phyloP scores from a whole-genome alignment of 176 grass and related monocot genomes.

The Thinopyrum elongatum region DNA sequence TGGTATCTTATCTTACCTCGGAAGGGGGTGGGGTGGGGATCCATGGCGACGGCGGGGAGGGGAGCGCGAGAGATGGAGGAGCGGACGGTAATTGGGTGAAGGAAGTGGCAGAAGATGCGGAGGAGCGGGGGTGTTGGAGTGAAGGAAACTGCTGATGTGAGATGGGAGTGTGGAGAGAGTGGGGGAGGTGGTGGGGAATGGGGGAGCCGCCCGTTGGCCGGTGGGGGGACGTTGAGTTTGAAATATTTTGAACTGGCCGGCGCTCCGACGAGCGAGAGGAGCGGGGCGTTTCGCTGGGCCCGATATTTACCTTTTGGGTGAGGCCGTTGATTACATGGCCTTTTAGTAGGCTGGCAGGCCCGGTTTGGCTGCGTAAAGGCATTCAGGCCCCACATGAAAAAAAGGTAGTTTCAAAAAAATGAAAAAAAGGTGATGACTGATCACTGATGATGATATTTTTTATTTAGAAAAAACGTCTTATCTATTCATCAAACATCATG shows the following conservation, averaged over 20 bases:
- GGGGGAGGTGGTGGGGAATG: not conserved
- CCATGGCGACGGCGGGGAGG: slow-evolving; percentile 15
- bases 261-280: not conserved
- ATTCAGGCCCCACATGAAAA: not conserved
- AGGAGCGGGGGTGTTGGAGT: not conserved
- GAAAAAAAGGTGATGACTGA: no score
- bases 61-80: not conserved
- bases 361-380: not conserved
- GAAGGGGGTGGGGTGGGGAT: slow-evolving; percentile 45
- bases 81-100: not conserved
- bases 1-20: slow-evolving; percentile 40
- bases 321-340: no score
- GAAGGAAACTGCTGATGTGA: not conserved
- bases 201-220: slow-evolving; percentile 22
- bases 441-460: no score
- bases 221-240: not conserved
- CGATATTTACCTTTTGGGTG: no score
- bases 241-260: slow-evolving; percentile 38
- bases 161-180: not conserved
- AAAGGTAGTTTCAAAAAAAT: no score
- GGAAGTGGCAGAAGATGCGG: not conserved
- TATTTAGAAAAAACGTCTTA: no score
- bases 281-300: not conserved
- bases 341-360: not conserved
- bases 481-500: no score